Evolutionary conservation across 495 filamentous ascomycete species (phyloP).

Genomic region (Penicillium maclennaniae): DNA sequence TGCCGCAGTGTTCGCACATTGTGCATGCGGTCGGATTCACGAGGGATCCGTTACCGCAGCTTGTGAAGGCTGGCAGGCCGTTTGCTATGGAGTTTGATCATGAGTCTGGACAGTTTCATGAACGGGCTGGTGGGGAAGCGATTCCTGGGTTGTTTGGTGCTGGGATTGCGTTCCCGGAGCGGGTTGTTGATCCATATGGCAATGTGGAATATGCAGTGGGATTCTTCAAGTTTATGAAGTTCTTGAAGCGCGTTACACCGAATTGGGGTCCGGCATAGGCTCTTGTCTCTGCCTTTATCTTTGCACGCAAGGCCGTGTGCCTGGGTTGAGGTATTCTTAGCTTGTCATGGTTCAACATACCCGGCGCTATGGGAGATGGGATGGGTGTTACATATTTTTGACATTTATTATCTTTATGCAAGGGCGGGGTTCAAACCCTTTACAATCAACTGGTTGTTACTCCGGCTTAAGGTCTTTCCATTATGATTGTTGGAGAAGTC

Average conservation of each 20-base stretch:
- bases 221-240: slow-evolving; percentile 63
- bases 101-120: slow-evolving; percentile 46
- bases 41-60: slow-evolving; percentile 43
- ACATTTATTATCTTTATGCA: background rate
- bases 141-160: slow-evolving; percentile 54
- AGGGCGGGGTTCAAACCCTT: background rate
- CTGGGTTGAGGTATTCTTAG: background rate
- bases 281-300: background rate
- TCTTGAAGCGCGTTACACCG: slow-evolving; percentile 49
- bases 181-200: slow-evolving; percentile 54
- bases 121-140: slow-evolving; percentile 22
- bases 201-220: slow-evolving; percentile 61
- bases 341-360: background rate
- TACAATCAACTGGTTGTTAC: background rate
- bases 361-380: background rate
- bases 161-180: slow-evolving; percentile 59
- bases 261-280: slow-evolving; percentile 29
- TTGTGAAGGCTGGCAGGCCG: slow-evolving; percentile 28
- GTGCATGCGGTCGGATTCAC: slow-evolving; percentile 56
- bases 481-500: background rate
- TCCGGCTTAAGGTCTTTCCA: background rate
- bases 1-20: slow-evolving; percentile 48
- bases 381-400: background rate
- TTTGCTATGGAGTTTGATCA: slow-evolving; percentile 47
- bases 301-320: background rate